A percentile compares a stretch with the other conserved stretches of the same genome.
These are phyloP conservation scores for Botrytis pseudocinerea DNA, from an alignment of 2,329 filamentous ascomycete species.

Conservation along the genomic window DNA sequence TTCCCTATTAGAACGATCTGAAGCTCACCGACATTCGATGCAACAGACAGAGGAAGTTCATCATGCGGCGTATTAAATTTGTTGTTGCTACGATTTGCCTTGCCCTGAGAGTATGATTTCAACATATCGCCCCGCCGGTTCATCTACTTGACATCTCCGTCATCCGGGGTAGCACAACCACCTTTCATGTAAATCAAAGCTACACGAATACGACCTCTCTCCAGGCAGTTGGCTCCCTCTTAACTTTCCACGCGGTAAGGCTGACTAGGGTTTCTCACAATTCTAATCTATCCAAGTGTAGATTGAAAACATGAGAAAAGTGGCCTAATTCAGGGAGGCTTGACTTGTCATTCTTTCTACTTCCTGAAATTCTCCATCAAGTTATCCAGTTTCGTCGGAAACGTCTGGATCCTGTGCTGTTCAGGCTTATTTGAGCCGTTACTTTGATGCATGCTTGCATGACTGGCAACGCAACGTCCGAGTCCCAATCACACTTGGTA, in stretches of 20 bases:
- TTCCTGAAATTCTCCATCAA: not conserved
- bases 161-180: not conserved
- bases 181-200: not conserved
- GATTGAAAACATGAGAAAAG: not conserved
- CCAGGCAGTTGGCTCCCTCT: not conserved
- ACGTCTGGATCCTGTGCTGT: not conserved
- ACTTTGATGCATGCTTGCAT: not conserved
- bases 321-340: not conserved
- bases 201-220: not conserved
- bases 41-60: not conserved
- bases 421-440: constrained; percentile 2
- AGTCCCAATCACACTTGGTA: not conserved
- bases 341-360: not conserved
- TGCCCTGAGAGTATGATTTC: not conserved
- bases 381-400: not conserved
- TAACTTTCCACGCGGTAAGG: not conserved
- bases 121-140: not conserved
- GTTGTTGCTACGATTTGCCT: not conserved
- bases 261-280: not conserved
- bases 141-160: not conserved
- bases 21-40: not conserved
- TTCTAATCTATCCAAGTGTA: not conserved
- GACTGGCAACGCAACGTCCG: not conserved
- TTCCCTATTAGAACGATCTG: not conserved
- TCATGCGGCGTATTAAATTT: not conserved